Base-by-base conservation (phyloP, 2,329 filamentous ascomycete species). In the Didymella pinodella region DNA sequence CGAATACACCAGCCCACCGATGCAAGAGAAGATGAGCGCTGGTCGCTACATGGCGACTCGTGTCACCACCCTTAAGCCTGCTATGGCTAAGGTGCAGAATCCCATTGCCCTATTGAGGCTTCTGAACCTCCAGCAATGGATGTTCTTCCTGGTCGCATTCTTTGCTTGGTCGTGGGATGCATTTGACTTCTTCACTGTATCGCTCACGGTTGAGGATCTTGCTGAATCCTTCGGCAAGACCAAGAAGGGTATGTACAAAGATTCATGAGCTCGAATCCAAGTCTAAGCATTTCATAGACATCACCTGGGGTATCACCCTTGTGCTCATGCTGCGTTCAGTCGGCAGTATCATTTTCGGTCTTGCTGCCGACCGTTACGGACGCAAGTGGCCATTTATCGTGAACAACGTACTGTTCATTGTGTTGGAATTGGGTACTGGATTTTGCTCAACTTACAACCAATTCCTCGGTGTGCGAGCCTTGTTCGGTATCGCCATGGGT, bases 401-500 rank as follows among this genome's bases (percentile, higher is more conserved):
- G 57, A 88, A 88, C 73, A 86, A 86, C 60, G 25, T 86, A 8
- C 77, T 88, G 22, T 88, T 88, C 71, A 85, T 88, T 59, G 77
- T 85, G 3, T 75, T 88, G 18, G 86, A 88, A 65, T 76, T 88
- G 7, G 86, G 80, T 1, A 86, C 86, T 0, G 85, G 85, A 22
- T 88, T 88, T 68, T 84, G 81, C 61, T 73, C 82, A 8, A 87
- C 83, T 2, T 87, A 87, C 68, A 71, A 82, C 8, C 80, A 85
- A 60, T 88, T 88, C 65, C 74, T 88, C 32, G 86, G 79, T 2
- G 84, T 86, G 46, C 80, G 86, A 16, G 84, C 86, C 0, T 75
- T 88, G 4, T 88, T 86, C 64, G 86, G 86, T 20, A 84, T 88
- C 67, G 86, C 86, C 7, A 88, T 88, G 86, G 86, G 86, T 20